Evolutionary conservation across 2,329 filamentous ascomycete genomes (phyloP).

Genomic region (Neonectria punicea): DNA sequence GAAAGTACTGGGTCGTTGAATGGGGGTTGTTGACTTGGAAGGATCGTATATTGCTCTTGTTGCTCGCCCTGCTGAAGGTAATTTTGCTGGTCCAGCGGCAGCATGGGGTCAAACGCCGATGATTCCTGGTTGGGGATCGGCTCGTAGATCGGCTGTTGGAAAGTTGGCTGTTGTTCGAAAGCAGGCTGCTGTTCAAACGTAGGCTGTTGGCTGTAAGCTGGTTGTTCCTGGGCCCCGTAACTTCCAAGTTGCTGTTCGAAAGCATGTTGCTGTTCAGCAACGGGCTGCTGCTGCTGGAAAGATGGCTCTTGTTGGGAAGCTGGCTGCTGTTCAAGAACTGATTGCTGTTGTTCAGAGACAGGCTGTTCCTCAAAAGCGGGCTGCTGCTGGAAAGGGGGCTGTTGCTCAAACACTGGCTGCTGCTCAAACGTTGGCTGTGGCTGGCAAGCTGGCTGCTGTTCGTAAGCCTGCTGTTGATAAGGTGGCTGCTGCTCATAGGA

Average conservation of each 20-base stretch:
- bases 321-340: neutral
- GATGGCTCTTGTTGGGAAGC: neutral
- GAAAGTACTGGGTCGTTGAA: neutral
- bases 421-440: slow-evolving; percentile 18
- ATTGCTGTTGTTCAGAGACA: neutral
- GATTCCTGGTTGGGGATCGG: neutral
- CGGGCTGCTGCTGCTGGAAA: slow-evolving; percentile 1
- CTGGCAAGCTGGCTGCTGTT: slow-evolving; percentile 17
- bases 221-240: slow-evolving; percentile 1
- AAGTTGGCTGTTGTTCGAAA: neutral
- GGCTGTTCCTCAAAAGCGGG: neutral
- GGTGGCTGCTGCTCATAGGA: neutral
- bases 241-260: slow-evolving; percentile 15
- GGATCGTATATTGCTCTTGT: neutral
- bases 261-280: neutral
- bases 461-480: slow-evolving; percentile 14
- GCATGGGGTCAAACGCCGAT: neutral
- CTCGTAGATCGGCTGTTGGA: neutral
- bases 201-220: neutral
- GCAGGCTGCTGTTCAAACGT: neutral
- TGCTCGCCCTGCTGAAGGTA: neutral
- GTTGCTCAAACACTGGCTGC: slow-evolving; percentile 11
- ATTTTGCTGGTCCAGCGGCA: slow-evolving; percentile 6
- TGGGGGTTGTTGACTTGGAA: slow-evolving; percentile 9
- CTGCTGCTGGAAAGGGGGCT: neutral